These are phyloP conservation scores for Baeospora myosura DNA, from an alignment of 1,284 basidiomycete species.

Conservation along the genomic window DNA sequence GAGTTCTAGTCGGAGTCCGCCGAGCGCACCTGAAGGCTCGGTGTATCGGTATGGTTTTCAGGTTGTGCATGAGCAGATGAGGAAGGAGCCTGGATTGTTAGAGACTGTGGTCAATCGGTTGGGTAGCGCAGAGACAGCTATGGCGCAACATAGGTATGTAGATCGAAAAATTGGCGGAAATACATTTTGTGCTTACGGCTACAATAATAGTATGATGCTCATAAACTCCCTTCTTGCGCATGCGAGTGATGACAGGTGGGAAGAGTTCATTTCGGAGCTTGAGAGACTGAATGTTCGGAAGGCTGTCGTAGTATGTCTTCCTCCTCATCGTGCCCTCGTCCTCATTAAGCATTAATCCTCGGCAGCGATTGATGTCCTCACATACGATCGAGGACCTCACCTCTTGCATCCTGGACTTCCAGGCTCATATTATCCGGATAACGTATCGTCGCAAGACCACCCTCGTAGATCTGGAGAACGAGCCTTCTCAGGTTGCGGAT, in stretches of 20 bases:
- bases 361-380: conserved; percentile 78
- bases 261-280: conserved; percentile 70
- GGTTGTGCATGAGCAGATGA: conserved; percentile 77
- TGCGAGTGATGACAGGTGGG: conserved; percentile 70
- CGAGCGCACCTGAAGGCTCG: conserved; percentile 50
- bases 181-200: conserved; percentile 3
- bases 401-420: conserved; percentile 86
- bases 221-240: conserved; percentile 83
- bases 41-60: conserved; percentile 79
- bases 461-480: conserved; percentile 62
- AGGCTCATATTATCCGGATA: conserved; percentile 80
- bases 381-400: conserved; percentile 82
- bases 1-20: conserved; percentile 53
- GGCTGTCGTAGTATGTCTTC: conserved; percentile 67
- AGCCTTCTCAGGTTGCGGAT: conserved; percentile 53
- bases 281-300: conserved; percentile 78
- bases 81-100: conserved; percentile 54
- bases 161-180: background rate
- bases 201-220: conserved; percentile 64
- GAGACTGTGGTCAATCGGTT: conserved; percentile 76
- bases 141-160: conserved; percentile 75
- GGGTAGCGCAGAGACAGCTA: conserved; percentile 76
- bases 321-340: background rate
- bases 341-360: background rate
- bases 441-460: conserved; percentile 77